Base-by-base conservation (phyloP, 2,329 filamentous ascomycete genomes). In the Fusarium zealandicum region DNA sequence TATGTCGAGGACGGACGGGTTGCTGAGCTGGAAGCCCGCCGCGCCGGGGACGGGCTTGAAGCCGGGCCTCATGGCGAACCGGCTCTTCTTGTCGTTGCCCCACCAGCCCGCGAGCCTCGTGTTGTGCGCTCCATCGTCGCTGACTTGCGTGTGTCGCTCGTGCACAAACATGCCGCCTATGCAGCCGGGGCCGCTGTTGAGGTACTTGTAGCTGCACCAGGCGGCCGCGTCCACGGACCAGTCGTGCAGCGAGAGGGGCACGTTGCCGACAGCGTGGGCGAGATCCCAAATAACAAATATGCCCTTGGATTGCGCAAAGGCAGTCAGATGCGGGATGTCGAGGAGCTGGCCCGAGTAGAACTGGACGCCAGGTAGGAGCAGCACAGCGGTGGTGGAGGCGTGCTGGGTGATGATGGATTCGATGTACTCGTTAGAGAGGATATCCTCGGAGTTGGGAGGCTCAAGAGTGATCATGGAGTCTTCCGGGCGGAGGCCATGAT, bases 151-250 rank as follows among this genome's bases (percentile, higher is more conserved):
- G 69, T 93, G 89, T 22, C 77, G 79, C 64, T 90, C 83, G 69
- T 95, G 90, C 18, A 96, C 87, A 67, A 92, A 96, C 1, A 89
- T 75, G 0, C 87, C 90, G 7, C 84, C 90, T 59, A 93, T 93
- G 11, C 85, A 82, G 5, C 91, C 91, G 0, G 91, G 90, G 0
- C 91, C 91, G 38, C 86, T 84, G 69, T 93, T 95, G 66, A 95
- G 80, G 73, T 96, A 96, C 75, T 96, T 96, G 78, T 95, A 96
- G 40, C 85, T 91, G 71, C 91, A 96, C 91, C 91, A 96, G 22
- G 82, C 88, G 12, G 91, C 90, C 66, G 93, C 93, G 72, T 96
- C 91, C 38, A 93, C 90, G 59, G 89, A 81, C 90, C 91, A 95
- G 60, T 91, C 88, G 72, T 95, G 90, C 25, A 96, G 78, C 35